Conservation (phyloP, 768 basidiomycete genomes). For the Pulveroboletus ravenelii region DNA sequence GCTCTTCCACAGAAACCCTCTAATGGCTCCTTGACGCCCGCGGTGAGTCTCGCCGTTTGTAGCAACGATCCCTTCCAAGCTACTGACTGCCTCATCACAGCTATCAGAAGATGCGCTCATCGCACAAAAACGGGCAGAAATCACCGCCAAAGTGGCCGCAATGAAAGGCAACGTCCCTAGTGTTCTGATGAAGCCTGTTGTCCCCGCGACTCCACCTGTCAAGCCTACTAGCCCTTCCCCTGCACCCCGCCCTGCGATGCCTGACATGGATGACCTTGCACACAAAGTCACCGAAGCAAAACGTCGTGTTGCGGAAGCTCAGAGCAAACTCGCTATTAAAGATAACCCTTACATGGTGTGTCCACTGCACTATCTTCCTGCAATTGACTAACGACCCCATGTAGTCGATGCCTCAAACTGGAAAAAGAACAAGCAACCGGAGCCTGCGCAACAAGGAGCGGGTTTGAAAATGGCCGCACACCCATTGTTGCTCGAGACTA, state of each 20-base stretch:
- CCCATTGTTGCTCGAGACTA: conserved; percentile 70
- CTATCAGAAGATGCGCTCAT: conserved; percentile 61
- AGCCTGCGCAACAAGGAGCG: conserved; percentile 70
- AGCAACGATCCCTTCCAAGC: neutral
- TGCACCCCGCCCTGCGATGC: conserved; percentile 37
- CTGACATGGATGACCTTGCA: conserved; percentile 57
- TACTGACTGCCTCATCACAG: conserved; percentile 26
- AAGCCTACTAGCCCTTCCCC: conserved; percentile 33
- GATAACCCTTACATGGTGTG: conserved; percentile 87
- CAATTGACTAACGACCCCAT: neutral
- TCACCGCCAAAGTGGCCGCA: conserved; percentile 79
- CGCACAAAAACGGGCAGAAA: conserved; percentile 78
- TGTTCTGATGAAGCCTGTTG: conserved; percentile 24
- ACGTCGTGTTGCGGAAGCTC: conserved; percentile 76
- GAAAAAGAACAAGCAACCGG: conserved; percentile 52
- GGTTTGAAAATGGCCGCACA: conserved; percentile 90
- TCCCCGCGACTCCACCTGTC: conserved; percentile 19
- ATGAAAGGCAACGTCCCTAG: conserved; percentile 48
- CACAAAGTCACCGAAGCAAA: conserved; percentile 82
- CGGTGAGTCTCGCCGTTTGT: conserved; percentile 36
- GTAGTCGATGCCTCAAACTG: conserved; percentile 50
- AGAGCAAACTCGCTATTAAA: conserved; percentile 66
- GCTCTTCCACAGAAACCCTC: conserved; percentile 43
- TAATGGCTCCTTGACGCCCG: conserved; percentile 40
- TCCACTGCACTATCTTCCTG: conserved; percentile 1